Evolutionary conservation across 768 basidiomycete species (phyloP), one percentile per base, ranked within the genome.

Genomic region (Suillus sp.): DNA sequence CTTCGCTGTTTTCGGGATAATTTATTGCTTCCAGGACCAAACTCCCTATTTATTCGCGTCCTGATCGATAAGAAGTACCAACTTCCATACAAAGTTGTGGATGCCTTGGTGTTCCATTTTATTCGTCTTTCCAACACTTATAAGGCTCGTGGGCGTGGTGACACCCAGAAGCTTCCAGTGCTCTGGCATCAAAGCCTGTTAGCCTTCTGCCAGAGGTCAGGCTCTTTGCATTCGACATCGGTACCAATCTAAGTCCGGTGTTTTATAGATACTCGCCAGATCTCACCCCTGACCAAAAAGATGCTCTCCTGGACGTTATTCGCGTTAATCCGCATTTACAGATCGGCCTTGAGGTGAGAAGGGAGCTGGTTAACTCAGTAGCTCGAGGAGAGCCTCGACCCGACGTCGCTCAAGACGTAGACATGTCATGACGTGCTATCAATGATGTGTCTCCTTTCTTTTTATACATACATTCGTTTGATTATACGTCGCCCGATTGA

Each of bases 1-100:
- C 9, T 40, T 58, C 4, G 47, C 38, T 32, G 48, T 22, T 32
- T 30, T 37, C 37, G 38, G 25, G 38, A 32, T 60, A 20, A 64
- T 43, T 50, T 11, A 47, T 34, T 11, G 45, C 25, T 25, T 54
- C 50, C 60, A 82, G 95, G 95, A 3, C 92, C 97, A 0, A 97
- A 95, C 68, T 97, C 95, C 13, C 84, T 99, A 25, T 98, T 99
- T 81, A 96, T 99, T 73, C 93, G 97, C 22, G 91, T 99, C 14
- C 81, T 99, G 35, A 80, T 98, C 57, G 97, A 99, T 80, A 99
- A 99, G 78, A 99, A 99, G 74, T 93, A 96, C 73, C 94, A 97
- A 64, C 80, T 99, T 35, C 97, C 97, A 0, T 99, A 95, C 83
- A 96, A 99, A 78, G 96, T 97, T 34, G 87, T 99, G 60, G 97